Evolutionary conservation across 805 yeast species (phyloP).

Genomic region (Spathaspora gorwiae): DNA sequence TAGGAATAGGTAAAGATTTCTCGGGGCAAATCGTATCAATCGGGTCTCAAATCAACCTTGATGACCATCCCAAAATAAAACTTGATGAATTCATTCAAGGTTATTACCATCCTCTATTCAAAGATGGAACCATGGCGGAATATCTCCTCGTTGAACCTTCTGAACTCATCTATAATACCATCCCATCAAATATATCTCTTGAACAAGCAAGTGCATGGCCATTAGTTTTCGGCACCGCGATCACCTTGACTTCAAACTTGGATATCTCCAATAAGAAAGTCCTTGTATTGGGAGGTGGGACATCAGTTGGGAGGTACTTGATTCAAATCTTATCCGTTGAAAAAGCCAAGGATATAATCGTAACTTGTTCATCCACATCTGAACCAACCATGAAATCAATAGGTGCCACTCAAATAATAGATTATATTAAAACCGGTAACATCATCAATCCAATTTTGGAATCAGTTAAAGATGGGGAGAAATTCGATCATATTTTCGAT

Average conservation of each 20-base stretch:
- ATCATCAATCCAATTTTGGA: constrained; percentile 30
- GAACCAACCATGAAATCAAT: constrained; percentile 35
- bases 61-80: background rate
- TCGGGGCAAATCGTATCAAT: constrained; percentile 29
- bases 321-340: constrained; percentile 50
- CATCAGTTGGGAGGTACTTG: constrained; percentile 58
- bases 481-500: constrained; percentile 63
- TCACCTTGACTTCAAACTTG: constrained; percentile 26
- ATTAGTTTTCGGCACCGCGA: constrained; percentile 62
- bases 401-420: constrained; percentile 59
- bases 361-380: constrained; percentile 51
- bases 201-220: constrained; percentile 66
- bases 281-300: constrained; percentile 69
- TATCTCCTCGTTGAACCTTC: constrained; percentile 40
- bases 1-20: constrained; percentile 29
- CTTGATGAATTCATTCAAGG: constrained; percentile 23
- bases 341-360: constrained; percentile 49
- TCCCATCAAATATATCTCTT: constrained; percentile 41
- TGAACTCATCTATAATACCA: constrained; percentile 16
- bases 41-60: constrained; percentile 19
- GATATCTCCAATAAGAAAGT: constrained; percentile 45
- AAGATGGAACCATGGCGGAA: constrained; percentile 43
- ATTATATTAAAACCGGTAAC: constrained; percentile 50
- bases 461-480: constrained; percentile 24
- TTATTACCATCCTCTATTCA: constrained; percentile 11